These are phyloP conservation scores for Cokeromyces recurvatus DNA, from an alignment of 371 early-diverging fungal species.

Conservation along the genomic window DNA sequence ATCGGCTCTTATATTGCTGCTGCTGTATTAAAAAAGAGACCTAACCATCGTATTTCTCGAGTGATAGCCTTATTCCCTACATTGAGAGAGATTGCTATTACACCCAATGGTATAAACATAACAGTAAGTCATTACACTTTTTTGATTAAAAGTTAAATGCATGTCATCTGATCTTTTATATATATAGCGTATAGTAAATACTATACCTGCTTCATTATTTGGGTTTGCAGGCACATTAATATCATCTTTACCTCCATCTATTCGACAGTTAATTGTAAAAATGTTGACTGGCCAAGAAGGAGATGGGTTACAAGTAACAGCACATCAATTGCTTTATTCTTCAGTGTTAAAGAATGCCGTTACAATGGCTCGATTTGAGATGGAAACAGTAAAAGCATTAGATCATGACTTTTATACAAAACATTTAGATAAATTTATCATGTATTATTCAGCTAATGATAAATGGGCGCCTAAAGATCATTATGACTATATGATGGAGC, in stretches of 20 bases:
- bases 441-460: slow-evolving; percentile 78
- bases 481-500: slow-evolving; percentile 59
- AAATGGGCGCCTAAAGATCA: slow-evolving; percentile 76
- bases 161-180: too few relatives aligned
- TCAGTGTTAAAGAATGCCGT: slow-evolving; percentile 59
- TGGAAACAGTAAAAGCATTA: slow-evolving; percentile 62
- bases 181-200: slow-evolving; percentile 40
- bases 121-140: slow-evolving; percentile 32
- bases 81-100: slow-evolving; percentile 65
- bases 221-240: slow-evolving; percentile 29
- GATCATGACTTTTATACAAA: slow-evolving; percentile 58
- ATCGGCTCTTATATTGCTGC: slow-evolving; percentile 63
- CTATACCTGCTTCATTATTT: slow-evolving; percentile 29
- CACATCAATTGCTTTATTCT: slow-evolving; percentile 56
- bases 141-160: too few relatives aligned
- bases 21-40: slow-evolving; percentile 52
- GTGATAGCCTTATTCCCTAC: slow-evolving; percentile 77
- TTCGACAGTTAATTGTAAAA: slow-evolving; percentile 26
- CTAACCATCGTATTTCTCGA: slow-evolving; percentile 52
- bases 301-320: slow-evolving; percentile 48
- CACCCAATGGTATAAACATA: slow-evolving; percentile 70
- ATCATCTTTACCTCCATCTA: slow-evolving; percentile 33
- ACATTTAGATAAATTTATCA: slow-evolving; percentile 62
- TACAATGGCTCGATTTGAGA: slow-evolving; percentile 70
- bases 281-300: slow-evolving; percentile 42